phyloP scores from a whole-genome alignment of 1,284 basidiomycete species.

The Crepidotus sp. region DNA sequence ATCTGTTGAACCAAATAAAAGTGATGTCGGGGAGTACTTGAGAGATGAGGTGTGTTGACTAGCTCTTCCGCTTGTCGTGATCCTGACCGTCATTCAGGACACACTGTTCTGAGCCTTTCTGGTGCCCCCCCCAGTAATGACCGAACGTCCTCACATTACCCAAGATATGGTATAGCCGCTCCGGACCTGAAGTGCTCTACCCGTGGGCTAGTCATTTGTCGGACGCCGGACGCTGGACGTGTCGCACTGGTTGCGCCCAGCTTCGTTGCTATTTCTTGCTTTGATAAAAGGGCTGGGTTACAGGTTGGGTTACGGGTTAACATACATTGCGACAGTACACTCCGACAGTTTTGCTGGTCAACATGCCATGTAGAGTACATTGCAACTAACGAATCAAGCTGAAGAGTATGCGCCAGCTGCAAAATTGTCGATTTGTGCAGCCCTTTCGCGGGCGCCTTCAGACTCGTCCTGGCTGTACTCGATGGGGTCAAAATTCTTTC shows the following conservation, averaged over 20 bases:
- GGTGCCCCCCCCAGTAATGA: slow-evolving; percentile 16
- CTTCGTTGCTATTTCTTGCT: slow-evolving; percentile 2
- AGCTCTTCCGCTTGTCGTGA: slow-evolving; percentile 5
- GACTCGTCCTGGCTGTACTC: slow-evolving; percentile 17
- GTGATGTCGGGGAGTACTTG: slow-evolving; percentile 92
- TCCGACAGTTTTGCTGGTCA: slow-evolving; percentile 2
- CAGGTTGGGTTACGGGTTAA: no score
- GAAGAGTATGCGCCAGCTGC: slow-evolving; percentile 13
- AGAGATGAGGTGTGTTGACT: slow-evolving; percentile 72
- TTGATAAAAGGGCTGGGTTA: neutral
- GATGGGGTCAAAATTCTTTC: slow-evolving; percentile 21
- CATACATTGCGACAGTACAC: no score
- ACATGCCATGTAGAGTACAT: slow-evolving; percentile 1
- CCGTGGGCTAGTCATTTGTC: slow-evolving; percentile 21
- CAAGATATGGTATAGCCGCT: slow-evolving; percentile 20
- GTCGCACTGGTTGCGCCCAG: neutral
- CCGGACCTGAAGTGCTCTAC: slow-evolving; percentile 35
- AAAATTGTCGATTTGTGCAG: slow-evolving; percentile 19
- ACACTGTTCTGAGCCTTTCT: slow-evolving; percentile 50
- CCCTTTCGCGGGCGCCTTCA: slow-evolving; percentile 12
- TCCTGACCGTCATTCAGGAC: slow-evolving; percentile 37
- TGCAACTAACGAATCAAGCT: neutral
- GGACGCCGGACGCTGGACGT: no score
- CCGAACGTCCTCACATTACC: slow-evolving; percentile 12
- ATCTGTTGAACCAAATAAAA: slow-evolving; percentile 25